Percentiles rank a stretch among this genome's conserved stretches.
Conservation (phyloP, 2,329 filamentous ascomycete species). For the Pseudogymnoascus sp. region DNA sequence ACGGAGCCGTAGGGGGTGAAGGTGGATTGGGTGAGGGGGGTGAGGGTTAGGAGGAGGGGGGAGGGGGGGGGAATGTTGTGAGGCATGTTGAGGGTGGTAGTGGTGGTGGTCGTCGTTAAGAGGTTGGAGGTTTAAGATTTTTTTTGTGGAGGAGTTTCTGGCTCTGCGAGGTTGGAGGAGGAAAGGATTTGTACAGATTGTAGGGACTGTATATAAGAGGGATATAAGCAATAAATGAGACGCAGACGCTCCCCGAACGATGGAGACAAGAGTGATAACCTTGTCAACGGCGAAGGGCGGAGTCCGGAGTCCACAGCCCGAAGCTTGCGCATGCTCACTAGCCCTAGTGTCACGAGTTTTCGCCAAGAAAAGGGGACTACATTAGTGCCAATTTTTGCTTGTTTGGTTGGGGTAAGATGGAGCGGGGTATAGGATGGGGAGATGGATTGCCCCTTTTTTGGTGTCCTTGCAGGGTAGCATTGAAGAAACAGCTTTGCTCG, state of each 20-base stretch:
- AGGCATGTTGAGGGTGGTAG: slow-evolving; percentile 8
- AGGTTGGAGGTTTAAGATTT: too few species aligned
- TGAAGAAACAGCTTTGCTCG: neutral
- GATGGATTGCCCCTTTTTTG: neutral
- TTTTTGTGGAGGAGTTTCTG: neutral
- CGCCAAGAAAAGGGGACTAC: slow-evolving; percentile 1
- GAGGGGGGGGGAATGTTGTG: slow-evolving; percentile 25
- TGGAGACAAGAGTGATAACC: neutral
- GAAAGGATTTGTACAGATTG: neutral
- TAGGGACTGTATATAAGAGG: neutral
- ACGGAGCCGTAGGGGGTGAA: slow-evolving; percentile 81
- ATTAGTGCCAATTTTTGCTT: neutral
- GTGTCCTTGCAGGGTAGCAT: too few species aligned
- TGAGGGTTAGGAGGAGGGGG: slow-evolving; percentile 44
- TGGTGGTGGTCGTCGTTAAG: neutral
- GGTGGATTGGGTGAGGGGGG: slow-evolving; percentile 56
- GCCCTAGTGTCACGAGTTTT: slow-evolving; percentile 3
- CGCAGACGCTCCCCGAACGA: slow-evolving; percentile 3
- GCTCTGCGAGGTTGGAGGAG: neutral
- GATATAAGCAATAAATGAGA: neutral
- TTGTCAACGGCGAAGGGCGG: neutral
- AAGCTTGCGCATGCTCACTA: neutral
- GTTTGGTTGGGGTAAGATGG: neutral
- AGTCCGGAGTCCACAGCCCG: slow-evolving; percentile 2
- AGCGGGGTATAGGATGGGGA: neutral